Percentiles rank a stretch among this genome's conserved stretches.
Evolutionary conservation across 306 rosid species (phyloP).

Genomic region (Glycine tomentella): DNA sequence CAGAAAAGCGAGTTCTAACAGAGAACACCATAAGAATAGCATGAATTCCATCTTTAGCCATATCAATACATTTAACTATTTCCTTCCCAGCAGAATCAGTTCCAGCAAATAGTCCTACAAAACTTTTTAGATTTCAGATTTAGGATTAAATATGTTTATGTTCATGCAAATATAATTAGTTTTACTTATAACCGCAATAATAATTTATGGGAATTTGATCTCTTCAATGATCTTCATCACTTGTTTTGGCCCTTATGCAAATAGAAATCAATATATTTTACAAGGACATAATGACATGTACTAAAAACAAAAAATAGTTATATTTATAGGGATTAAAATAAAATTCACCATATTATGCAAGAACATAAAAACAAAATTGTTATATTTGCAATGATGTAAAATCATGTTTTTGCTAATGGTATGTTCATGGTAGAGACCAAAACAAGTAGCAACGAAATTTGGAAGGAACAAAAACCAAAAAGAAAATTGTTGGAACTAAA

Average conservation of each 20-base stretch:
- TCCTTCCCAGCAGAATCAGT: not conserved
- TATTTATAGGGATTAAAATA: too few species aligned
- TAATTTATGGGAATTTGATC: not conserved
- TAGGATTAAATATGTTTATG: not conserved
- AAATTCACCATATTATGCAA: too few species aligned
- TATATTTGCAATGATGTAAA: too few species aligned
- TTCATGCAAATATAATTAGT: not conserved
- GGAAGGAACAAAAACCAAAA: not conserved
- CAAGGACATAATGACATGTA: too few species aligned
- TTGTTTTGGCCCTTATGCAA: not conserved
- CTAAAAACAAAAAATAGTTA: too few species aligned
- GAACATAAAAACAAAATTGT: not conserved
- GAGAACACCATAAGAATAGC: not conserved
- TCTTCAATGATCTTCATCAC: not conserved
- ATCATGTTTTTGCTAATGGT: not conserved
- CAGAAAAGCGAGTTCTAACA: constrained; percentile 35
- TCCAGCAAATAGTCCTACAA: not conserved
- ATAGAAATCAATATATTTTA: too few species aligned
- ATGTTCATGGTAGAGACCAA: not conserved
- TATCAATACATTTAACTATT: not conserved
- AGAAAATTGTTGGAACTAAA: not conserved
- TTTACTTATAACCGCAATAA: not conserved
- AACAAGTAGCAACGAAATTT: not conserved
- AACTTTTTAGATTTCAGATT: not conserved
- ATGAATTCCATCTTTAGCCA: not conserved